Base-by-base conservation (phyloP, 805 yeast genomes). In the Barnettozyma populi region DNA sequence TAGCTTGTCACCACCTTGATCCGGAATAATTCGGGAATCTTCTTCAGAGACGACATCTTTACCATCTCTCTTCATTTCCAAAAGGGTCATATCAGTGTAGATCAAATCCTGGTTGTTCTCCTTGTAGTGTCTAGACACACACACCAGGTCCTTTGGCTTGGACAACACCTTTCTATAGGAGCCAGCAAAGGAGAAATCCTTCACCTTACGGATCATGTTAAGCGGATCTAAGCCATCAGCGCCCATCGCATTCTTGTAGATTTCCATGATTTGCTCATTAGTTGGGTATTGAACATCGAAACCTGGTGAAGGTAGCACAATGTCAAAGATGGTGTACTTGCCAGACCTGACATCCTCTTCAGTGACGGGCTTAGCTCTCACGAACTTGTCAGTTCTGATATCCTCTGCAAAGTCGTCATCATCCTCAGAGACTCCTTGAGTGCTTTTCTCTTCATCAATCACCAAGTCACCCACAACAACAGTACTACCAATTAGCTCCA, bases 251-350 rank as follows among this genome's bases (percentile, higher is more conserved):
- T 77, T 80, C 38, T 78, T 76, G 61, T 90, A 90, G 1, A 79
- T 77, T 36, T 80, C 72, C 56, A 71, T 72, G 41, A 88, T 68
- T 37, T 74, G 65, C 45, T 73, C 74, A 59, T 88, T 86, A 10
- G 75, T 69, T 7, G 99, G 99, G 61, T 94, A 94, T 13, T 74
- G 61, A n/a, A 94, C 79, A 61, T 90, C 97, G 63, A 81, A 90
- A 0, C 99, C 99, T 2, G 99, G 99, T 0, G 96, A 79, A n/a
- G 99, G 98, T 47, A 94, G 71, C 3, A 95, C 96, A 25, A 94
- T 74, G 65, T 94, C 98, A 60, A 76, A 82, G 31, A 92, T 84
- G 11, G 84, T 66, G 61, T 74, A 86, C 46, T 73, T 76, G 0
- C 78, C 78, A 2, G 70, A 47, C 5, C 71, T 78, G 21, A 84